These are phyloP conservation scores for Insectozyma bohioensis DNA, from an alignment of 1,139 yeast species.

Conservation along the genomic window DNA sequence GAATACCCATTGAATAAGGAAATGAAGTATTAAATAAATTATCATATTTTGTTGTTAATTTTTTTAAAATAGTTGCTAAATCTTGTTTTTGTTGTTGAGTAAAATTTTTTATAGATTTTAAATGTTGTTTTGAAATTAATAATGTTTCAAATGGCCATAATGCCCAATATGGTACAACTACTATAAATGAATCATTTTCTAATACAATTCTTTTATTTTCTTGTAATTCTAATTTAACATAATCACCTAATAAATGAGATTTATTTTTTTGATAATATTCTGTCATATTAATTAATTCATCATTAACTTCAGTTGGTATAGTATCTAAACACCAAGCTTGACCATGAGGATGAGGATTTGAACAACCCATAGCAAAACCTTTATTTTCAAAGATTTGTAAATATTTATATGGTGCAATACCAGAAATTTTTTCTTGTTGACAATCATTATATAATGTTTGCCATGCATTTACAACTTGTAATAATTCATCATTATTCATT, in stretches of 20 bases:
- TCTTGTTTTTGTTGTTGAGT: slow-evolving; percentile 50
- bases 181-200: slow-evolving; percentile 62
- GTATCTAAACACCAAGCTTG: slow-evolving; percentile 77
- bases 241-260: slow-evolving; percentile 60
- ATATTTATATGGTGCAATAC: slow-evolving; percentile 52
- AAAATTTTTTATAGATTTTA: slow-evolving; percentile 53
- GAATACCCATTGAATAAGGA: slow-evolving; percentile 82
- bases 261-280: slow-evolving; percentile 46
- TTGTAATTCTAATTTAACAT: slow-evolving; percentile 56
- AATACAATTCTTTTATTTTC: slow-evolving; percentile 55
- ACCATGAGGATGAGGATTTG: slow-evolving; percentile 79
- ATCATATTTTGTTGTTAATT: slow-evolving; percentile 66
- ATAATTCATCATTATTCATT: slow-evolving; percentile 48
- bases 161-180: slow-evolving; percentile 84
- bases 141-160: slow-evolving; percentile 80
- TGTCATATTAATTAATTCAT: slow-evolving; percentile 53
- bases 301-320: slow-evolving; percentile 67
- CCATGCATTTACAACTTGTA: slow-evolving; percentile 60
- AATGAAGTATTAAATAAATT: slow-evolving; percentile 68
- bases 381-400: slow-evolving; percentile 77
- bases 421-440: slow-evolving; percentile 33
- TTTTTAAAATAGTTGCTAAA: slow-evolving; percentile 55
- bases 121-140: slow-evolving; percentile 55
- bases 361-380: slow-evolving; percentile 81
- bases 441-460: slow-evolving; percentile 47